Conservation (phyloP, 2,329 filamentous ascomycete species). For the Verticillium nonalfalfae region DNA sequence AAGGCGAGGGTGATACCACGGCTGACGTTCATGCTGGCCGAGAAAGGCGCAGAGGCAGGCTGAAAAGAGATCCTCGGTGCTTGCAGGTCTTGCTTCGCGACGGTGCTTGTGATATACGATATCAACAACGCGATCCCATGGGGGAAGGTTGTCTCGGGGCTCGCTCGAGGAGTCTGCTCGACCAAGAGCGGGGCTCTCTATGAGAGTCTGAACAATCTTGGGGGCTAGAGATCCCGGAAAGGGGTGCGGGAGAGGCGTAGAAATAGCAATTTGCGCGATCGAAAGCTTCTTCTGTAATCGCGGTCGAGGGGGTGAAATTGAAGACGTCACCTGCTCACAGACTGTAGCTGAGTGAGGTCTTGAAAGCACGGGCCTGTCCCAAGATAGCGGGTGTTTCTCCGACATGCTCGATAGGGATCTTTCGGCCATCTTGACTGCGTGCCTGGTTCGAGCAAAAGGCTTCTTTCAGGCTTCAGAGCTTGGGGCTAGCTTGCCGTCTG, state of each 20-base stretch:
- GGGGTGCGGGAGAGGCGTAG: slow-evolving; percentile 26
- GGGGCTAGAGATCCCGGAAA: slow-evolving; percentile 19
- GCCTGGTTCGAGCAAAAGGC: neutral
- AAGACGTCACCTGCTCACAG: neutral
- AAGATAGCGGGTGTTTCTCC: neutral
- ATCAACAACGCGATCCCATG: slow-evolving; percentile 30
- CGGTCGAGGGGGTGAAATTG: slow-evolving; percentile 6
- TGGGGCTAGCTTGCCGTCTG: too few relatives aligned
- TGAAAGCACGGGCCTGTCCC: neutral
- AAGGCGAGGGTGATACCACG: neutral
- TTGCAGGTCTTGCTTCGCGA: neutral
- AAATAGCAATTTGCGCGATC: slow-evolving; percentile 19
- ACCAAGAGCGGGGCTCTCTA: slow-evolving; percentile 14
- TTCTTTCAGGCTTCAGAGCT: neutral
- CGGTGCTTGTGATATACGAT: slow-evolving; percentile 22
- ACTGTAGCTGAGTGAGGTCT: neutral
- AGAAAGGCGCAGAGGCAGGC: slow-evolving; percentile 16
- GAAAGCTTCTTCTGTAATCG: slow-evolving; percentile 31
- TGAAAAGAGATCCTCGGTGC: slow-evolving; percentile 7
- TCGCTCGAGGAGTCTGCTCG: slow-evolving; percentile 17
- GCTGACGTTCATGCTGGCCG: slow-evolving; percentile 6
- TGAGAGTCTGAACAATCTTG: slow-evolving; percentile 4
- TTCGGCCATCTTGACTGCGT: neutral
- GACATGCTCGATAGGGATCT: neutral
- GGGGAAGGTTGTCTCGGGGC: slow-evolving; percentile 11